These are phyloP conservation scores for Beauveria medogensis DNA, from an alignment of 2,329 filamentous ascomycete genomes.

Conservation along the genomic window DNA sequence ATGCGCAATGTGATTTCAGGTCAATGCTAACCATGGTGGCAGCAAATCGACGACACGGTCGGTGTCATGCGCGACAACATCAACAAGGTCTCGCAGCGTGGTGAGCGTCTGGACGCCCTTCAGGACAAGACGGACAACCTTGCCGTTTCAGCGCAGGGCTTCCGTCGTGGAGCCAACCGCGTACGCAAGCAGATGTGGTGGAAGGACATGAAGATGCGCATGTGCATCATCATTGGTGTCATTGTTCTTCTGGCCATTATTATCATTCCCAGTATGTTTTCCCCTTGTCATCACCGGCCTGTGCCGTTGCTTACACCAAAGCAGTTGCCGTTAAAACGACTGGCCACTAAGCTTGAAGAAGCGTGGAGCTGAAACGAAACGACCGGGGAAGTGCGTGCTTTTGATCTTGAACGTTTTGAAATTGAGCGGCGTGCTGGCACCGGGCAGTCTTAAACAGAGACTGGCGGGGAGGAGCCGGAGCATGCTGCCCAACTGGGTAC, in stretches of 20 bases:
- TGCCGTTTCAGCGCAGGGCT: slow-evolving; percentile 85
- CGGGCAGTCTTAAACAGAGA: background rate
- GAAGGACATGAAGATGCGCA: slow-evolving; percentile 99
- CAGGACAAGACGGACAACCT: slow-evolving; percentile 95
- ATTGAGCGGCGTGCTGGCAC: slow-evolving; percentile 9
- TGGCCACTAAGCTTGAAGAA: background rate
- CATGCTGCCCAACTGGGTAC: slow-evolving; percentile 14
- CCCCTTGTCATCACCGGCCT: background rate
- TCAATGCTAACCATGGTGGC: slow-evolving; percentile 17
- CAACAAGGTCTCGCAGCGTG: slow-evolving; percentile 91
- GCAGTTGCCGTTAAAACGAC: slow-evolving; percentile 14
- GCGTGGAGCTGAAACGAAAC: background rate
- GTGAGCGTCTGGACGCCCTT: slow-evolving; percentile 76
- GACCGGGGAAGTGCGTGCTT: background rate
- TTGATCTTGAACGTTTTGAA: slow-evolving; percentile 3
- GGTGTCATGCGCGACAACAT: slow-evolving; percentile 96
- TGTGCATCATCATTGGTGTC: slow-evolving; percentile 87
- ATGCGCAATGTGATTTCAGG: too few relatives aligned
- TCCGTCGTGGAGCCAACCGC: slow-evolving; percentile 91
- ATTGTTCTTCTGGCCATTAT: slow-evolving; percentile 89
- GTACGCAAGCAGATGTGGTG: slow-evolving; percentile 99
- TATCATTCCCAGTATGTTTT: slow-evolving; percentile 58
- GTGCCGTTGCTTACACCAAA: background rate
- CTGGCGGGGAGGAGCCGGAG: slow-evolving; percentile 1
- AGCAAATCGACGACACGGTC: slow-evolving; percentile 98